phyloP scores from a whole-genome alignment of 441 rosid genomes.

The Mallotus japonicus region DNA sequence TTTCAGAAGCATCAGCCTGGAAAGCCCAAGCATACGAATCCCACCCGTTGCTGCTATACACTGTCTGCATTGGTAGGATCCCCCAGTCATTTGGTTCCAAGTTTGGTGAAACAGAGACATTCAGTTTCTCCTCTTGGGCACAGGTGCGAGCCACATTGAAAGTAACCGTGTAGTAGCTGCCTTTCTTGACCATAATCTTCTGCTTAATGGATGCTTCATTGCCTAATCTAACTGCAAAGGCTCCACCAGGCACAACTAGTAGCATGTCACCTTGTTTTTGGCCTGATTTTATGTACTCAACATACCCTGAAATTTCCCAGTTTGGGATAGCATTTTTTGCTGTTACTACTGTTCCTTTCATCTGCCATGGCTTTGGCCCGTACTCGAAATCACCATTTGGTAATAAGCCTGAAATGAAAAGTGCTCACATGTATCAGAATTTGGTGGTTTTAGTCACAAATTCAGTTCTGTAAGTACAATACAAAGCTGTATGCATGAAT shows the following conservation, averaged over 20 bases:
- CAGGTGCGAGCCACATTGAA: conserved; percentile 74
- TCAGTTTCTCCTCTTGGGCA: conserved; percentile 67
- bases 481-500: no score
- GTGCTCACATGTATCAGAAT: background rate
- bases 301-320: conserved; percentile 65
- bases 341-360: conserved; percentile 57
- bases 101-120: conserved; percentile 54
- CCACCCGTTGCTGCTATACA: conserved; percentile 78
- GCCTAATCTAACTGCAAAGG: conserved; percentile 61
- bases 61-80: conserved; percentile 68
- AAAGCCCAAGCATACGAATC: conserved; percentile 77
- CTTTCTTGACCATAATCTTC: conserved; percentile 38
- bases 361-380: conserved; percentile 54
- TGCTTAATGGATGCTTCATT: conserved; percentile 66
- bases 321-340: conserved; percentile 50
- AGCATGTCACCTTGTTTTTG: conserved; percentile 81
- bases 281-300: conserved; percentile 79
- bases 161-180: conserved; percentile 52
- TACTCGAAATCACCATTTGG: conserved; percentile 73
- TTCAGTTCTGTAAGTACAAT: no score
- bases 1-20: conserved; percentile 37
- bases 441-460: background rate
- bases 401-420: conserved; percentile 49
- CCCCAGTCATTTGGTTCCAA: conserved; percentile 45
- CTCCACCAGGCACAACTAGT: conserved; percentile 64